Conservation (phyloP, 2,329 filamentous ascomycete genomes). For the Curvularia lunata region DNA sequence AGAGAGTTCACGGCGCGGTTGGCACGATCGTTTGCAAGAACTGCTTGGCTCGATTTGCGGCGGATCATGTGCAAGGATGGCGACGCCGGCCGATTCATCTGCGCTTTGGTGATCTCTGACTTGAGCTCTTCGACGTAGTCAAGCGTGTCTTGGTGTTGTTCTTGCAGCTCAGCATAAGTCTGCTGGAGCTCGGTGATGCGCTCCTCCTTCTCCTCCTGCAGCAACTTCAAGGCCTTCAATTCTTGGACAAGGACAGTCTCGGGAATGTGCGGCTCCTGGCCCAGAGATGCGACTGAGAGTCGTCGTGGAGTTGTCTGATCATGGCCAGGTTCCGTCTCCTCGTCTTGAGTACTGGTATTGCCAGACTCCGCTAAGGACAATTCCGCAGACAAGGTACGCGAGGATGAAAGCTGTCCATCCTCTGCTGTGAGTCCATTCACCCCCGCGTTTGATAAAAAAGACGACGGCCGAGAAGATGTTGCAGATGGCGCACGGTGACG, state of each 20-base stretch:
- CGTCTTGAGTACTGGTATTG: conserved; percentile 40
- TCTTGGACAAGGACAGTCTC: conserved; percentile 58
- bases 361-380: conserved; percentile 81
- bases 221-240: conserved; percentile 70
- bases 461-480: conserved; percentile 69
- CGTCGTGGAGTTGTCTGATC: conserved; percentile 62
- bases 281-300: conserved; percentile 29
- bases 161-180: conserved; percentile 83
- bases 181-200: conserved; percentile 74
- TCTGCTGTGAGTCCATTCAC: conserved; percentile 71
- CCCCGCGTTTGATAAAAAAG: conserved; percentile 83
- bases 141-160: conserved; percentile 79
- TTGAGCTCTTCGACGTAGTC: conserved; percentile 91
- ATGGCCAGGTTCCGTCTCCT: conserved; percentile 61
- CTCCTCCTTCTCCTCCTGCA: conserved; percentile 78
- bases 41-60: conserved; percentile 88
- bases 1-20: conserved; percentile 90
- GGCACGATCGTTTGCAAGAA: conserved; percentile 86
- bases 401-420: conserved; percentile 74
- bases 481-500: conserved; percentile 63
- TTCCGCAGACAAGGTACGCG: conserved; percentile 92
- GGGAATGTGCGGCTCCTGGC: conserved; percentile 20
- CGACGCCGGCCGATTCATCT: conserved; percentile 66
- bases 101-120: conserved; percentile 81
- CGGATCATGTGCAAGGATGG: conserved; percentile 80